Percentiles rank a stretch among this genome's conserved stretches.
phyloP scores from a whole-genome alignment of 176 grass and related monocot genomes.

The Pontederia paniculata region DNA sequence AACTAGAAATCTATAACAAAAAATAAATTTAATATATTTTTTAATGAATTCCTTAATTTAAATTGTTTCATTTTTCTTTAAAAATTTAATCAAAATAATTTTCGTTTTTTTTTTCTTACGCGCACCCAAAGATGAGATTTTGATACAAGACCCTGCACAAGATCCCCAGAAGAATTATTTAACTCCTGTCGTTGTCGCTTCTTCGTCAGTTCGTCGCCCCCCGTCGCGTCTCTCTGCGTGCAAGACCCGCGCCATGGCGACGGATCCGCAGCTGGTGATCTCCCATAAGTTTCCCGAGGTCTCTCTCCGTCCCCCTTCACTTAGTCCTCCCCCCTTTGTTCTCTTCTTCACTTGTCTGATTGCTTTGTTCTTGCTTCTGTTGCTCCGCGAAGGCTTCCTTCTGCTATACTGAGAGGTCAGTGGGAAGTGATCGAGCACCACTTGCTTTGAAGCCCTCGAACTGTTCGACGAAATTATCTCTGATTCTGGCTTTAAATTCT shows the following conservation, averaged over 20 bases:
- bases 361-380: background rate
- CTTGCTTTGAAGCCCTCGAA: background rate
- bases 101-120: too few species aligned
- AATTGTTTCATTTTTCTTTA: too few species aligned
- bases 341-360: background rate
- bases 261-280: conserved; percentile 49
- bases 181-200: too few species aligned
- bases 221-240: too few species aligned
- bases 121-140: too few species aligned
- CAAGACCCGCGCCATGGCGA: background rate
- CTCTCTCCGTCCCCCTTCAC: background rate
- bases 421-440: background rate
- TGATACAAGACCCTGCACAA: too few species aligned
- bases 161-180: too few species aligned
- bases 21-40: too few species aligned
- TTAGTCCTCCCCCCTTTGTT: background rate
- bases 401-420: conserved; percentile 64
- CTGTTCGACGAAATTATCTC: background rate
- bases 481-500: background rate
- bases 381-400: conserved; percentile 35
- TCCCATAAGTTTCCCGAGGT: conserved; percentile 77
- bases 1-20: too few species aligned
- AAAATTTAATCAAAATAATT: too few species aligned
- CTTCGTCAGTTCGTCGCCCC: too few species aligned
- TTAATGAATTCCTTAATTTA: too few species aligned